Base-by-base conservation (phyloP, 805 yeast species). In the Ogataea zsoltii region DNA sequence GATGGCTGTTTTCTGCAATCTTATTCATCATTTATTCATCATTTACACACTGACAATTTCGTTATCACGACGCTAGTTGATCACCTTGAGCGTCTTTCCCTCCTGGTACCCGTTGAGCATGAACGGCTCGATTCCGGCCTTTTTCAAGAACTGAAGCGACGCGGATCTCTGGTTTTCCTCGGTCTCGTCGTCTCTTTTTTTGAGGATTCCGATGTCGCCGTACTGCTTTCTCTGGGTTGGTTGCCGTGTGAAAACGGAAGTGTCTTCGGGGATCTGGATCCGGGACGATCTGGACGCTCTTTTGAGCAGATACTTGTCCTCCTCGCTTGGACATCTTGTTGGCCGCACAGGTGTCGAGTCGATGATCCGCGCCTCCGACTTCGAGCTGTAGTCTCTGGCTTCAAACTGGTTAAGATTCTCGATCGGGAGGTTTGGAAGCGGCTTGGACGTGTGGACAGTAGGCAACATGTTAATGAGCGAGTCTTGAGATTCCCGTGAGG, bases 51-150 rank as follows among this genome's bases (percentile, higher is more conserved):
- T 25, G 11, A 7, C 28, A 7, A 25, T 7, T 11, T 7, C 10
- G 13, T 12, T 17, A 25, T 12, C 15, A 13, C 34, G 11, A 7
- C 13, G 31, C 44, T 33, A 55, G 41, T 59, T 61, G 10, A 43
- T 43, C n/a, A 58, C 51, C 26, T 46, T 52, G 28, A 59, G 48
- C 26, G 33, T 46, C 13, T 41, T 45, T 14, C 53, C 41, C 18
- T 56, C 54, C 37, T 60, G 60, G 48, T 62, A 63, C 9, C 68
- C 69, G 16, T 46, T 39, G 9, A 65, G 38, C 61, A 63, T 58
- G 30, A 51, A 58, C 7, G 68, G 67, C 12, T 55, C 57, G 18
- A 63, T 57, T 10, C 63, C 62, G 3, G 44, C 58, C 4, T 45
- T 37, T 36, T 45, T 29, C 10, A 62, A 48, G 38, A 59, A 60